Evolutionary conservation across 306 rosid genomes (phyloP).

Genomic region (Dicorynia guianensis): DNA sequence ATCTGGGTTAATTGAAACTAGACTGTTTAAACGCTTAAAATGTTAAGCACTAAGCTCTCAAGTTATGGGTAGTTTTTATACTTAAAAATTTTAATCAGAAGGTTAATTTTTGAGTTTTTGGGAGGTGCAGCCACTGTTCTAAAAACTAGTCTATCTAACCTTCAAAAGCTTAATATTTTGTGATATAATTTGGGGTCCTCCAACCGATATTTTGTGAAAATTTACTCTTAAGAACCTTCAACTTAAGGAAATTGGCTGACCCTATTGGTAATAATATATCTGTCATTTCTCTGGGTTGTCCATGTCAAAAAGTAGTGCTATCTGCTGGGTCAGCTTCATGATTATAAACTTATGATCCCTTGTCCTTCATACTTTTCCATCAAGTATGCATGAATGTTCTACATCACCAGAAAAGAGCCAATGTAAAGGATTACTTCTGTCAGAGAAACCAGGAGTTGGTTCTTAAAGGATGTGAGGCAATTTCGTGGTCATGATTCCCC

Average conservation of each 20-base stretch:
- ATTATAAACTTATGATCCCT: no score
- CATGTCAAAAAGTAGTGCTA: not conserved
- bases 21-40: not conserved
- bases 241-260: not conserved
- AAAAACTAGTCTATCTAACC: not conserved
- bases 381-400: no score
- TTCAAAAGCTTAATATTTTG: not conserved
- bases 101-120: not conserved
- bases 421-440: no score
- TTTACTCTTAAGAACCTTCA: not conserved
- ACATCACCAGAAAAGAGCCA: not conserved
- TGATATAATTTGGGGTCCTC: not conserved
- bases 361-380: no score
- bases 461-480: no score
- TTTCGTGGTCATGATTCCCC: no score
- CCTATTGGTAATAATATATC: not conserved
- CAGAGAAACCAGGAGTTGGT: not conserved
- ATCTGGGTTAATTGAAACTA: not conserved
- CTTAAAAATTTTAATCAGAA: not conserved
- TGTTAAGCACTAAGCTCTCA: not conserved
- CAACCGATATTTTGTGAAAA: not conserved
- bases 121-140: not conserved
- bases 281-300: not conserved
- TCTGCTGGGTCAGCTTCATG: not conserved
- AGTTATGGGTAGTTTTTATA: slow-evolving; percentile 1